These are phyloP conservation scores for Mycoemilia scoparia DNA, from an alignment of 192 early-diverging fungal genomes.

Conservation along the genomic window DNA sequence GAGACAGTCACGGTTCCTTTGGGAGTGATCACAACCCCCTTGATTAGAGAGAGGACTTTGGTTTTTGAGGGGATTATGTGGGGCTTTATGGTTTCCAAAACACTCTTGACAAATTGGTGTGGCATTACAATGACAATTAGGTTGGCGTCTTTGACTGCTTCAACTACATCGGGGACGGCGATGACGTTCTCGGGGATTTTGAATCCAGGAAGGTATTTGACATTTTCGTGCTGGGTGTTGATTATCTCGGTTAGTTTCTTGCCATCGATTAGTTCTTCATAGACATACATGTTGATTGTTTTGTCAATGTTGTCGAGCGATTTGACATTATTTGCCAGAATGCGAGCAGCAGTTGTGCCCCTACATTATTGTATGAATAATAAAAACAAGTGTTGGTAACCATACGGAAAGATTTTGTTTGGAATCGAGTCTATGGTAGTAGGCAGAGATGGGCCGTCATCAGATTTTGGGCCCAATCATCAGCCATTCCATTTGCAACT, in stretches of 20 bases:
- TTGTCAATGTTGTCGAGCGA: conserved; percentile 50
- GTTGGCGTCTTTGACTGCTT: conserved; percentile 67
- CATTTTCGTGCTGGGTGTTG: conserved; percentile 85
- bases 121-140: conserved; percentile 87
- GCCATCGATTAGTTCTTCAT: conserved; percentile 75
- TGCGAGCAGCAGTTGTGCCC: conserved; percentile 87
- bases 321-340: conserved; percentile 68
- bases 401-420: not conserved
- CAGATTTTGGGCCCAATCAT: no score
- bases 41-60: conserved; percentile 89
- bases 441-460: not conserved
- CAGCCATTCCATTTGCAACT: no score
- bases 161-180: conserved; percentile 63
- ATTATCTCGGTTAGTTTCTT: conserved; percentile 82
- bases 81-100: conserved; percentile 39
- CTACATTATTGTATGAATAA: no score
- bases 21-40: conserved; percentile 69
- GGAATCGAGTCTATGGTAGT: not conserved
- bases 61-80: conserved; percentile 39
- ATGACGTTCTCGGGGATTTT: conserved; percentile 68
- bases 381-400: not conserved
- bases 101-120: conserved; percentile 84
- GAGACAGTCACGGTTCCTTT: conserved; percentile 61
- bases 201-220: conserved; percentile 73
- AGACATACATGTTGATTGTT: conserved; percentile 87